Percentiles rank a stretch among this genome's conserved stretches.
Conservation (phyloP, 1,284 basidiomycete species). For the Apiotrichum akiyoshidainum region DNA sequence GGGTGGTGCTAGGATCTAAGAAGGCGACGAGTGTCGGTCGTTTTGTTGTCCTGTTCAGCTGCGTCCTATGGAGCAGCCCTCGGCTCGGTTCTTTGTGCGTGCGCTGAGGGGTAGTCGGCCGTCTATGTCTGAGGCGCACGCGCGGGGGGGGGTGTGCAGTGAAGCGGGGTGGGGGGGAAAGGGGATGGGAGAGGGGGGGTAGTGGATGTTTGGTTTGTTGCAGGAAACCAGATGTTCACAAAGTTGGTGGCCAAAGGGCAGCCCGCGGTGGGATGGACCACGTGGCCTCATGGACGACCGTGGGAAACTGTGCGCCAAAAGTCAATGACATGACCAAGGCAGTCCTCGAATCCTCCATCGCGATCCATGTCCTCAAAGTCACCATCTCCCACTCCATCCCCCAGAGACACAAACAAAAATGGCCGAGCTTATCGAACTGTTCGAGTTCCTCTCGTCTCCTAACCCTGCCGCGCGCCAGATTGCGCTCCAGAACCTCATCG, state of each 20-base stretch:
- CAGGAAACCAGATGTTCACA: neutral
- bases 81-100: neutral
- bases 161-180: neutral
- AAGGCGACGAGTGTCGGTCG: neutral
- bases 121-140: neutral
- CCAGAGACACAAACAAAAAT: constrained; percentile 25
- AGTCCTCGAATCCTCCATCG: neutral
- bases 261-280: neutral
- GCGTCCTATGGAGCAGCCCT: neutral
- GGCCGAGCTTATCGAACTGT: constrained; percentile 60
- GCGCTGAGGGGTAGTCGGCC: neutral
- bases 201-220: constrained; percentile 1
- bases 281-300: constrained; percentile 8
- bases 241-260: constrained; percentile 1
- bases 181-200: neutral
- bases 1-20: neutral
- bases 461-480: constrained; percentile 85
- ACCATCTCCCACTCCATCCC: neutral
- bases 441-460: constrained; percentile 78
- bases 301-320: constrained; percentile 20
- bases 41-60: neutral
- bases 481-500: constrained; percentile 76
- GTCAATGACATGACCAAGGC: neutral
- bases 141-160: neutral
- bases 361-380: neutral